Percentiles rank a stretch among this genome's conserved stretches.
phyloP scores from a whole-genome alignment of 2,329 filamentous ascomycete species.

The Hymenotorrendiella dingleyae region DNA sequence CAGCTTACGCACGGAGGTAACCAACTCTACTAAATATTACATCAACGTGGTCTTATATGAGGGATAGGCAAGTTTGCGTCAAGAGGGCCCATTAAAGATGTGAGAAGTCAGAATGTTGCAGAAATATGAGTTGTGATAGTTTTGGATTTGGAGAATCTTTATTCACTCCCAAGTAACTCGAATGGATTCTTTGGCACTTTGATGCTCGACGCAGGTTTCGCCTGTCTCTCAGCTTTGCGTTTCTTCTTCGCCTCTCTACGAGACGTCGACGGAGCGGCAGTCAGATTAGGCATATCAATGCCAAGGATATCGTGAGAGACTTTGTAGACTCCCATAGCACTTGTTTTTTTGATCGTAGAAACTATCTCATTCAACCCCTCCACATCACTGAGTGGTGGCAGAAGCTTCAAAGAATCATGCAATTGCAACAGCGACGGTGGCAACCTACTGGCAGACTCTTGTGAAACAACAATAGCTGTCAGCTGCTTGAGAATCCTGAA shows the following conservation, averaged over 20 bases:
- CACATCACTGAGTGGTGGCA: slow-evolving; percentile 20
- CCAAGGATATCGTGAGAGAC: slow-evolving; percentile 9
- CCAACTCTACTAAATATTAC: no score
- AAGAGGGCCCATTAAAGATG: no score
- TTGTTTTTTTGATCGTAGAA: slow-evolving; percentile 8
- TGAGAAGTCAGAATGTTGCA: no score
- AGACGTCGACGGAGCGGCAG: background rate
- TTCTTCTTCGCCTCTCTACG: slow-evolving; percentile 16
- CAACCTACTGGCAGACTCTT: background rate
- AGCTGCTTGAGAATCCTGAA: slow-evolving; percentile 30
- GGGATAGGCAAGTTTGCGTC: no score
- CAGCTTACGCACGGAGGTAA: no score
- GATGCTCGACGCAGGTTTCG: no score
- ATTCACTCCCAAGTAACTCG: slow-evolving; percentile 17
- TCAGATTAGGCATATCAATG: slow-evolving; percentile 3
- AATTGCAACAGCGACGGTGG: slow-evolving; percentile 12
- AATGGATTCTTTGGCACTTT: slow-evolving; percentile 20
- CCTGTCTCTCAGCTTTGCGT: slow-evolving; percentile 14
- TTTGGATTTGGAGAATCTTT: no score
- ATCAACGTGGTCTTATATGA: no score
- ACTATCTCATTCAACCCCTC: slow-evolving; percentile 10
- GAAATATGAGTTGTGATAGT: no score
- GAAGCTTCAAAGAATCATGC: slow-evolving; percentile 12
- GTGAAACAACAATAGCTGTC: slow-evolving; percentile 13
- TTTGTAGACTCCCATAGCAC: slow-evolving; percentile 9